Conservation (phyloP, 2,329 filamentous ascomycete species). For the Diatrype stigma region DNA sequence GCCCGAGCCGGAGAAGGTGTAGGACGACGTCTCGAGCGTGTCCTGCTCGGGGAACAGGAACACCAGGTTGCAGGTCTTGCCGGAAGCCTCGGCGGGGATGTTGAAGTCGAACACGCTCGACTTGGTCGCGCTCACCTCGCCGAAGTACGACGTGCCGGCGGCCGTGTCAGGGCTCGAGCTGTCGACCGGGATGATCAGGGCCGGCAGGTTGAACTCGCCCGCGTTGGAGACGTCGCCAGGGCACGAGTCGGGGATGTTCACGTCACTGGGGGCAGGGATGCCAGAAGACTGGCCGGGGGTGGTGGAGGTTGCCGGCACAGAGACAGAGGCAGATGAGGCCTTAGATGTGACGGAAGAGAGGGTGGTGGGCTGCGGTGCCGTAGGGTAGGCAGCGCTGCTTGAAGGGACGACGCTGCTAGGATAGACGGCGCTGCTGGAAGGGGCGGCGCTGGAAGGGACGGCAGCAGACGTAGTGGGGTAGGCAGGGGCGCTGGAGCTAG, state of each 20-base stretch:
- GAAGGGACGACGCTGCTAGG: background rate
- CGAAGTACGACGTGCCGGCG: conserved; percentile 50
- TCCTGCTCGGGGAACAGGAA: conserved; percentile 59
- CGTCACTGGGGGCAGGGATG: background rate
- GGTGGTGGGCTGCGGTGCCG: background rate
- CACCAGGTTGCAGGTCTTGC: conserved; percentile 57
- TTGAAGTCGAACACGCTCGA: conserved; percentile 68
- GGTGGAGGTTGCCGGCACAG: conserved; percentile 3
- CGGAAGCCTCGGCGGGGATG: conserved; percentile 48
- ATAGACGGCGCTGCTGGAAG: background rate
- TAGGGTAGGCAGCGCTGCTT: background rate
- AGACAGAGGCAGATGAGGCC: conserved; percentile 2
- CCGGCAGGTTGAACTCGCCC: conserved; percentile 48
- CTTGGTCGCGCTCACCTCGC: conserved; percentile 44
- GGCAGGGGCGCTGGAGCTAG: background rate
- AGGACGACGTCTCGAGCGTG: conserved; percentile 56
- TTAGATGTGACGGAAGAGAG: background rate
- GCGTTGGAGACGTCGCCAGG: conserved; percentile 39
- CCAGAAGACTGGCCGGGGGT: conserved; percentile 3
- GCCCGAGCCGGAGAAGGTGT: conserved; percentile 44
- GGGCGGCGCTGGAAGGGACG: too few relatives aligned
- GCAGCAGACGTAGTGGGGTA: background rate
- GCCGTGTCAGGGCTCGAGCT: conserved; percentile 45
- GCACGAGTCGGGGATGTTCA: conserved; percentile 29
- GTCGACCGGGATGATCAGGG: conserved; percentile 59